Evolutionary conservation across 768 basidiomycete genomes (phyloP).

Genomic region (Leccinum boreale): DNA sequence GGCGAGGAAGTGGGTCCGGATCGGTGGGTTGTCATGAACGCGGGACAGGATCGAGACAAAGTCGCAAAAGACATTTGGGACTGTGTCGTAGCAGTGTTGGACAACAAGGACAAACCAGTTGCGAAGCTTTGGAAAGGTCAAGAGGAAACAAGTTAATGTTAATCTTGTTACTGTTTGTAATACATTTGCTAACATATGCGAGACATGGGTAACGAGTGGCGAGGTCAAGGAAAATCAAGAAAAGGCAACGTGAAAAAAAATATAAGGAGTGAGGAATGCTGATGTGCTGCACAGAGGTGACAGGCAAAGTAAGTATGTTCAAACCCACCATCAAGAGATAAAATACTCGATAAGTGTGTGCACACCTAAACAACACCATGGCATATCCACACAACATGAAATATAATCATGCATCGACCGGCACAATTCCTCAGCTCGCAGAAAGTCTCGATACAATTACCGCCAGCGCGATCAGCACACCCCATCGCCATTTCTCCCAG

Average conservation of each 20-base stretch:
- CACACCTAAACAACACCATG: slow-evolving; percentile 21
- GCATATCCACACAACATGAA: slow-evolving; percentile 16
- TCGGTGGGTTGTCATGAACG: slow-evolving; percentile 61
- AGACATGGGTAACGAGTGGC: slow-evolving; percentile 20
- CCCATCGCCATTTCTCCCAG: slow-evolving; percentile 86
- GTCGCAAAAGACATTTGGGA: slow-evolving; percentile 59
- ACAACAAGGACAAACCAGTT: slow-evolving; percentile 40
- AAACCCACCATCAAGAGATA: slow-evolving; percentile 12
- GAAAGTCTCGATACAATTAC: slow-evolving; percentile 77
- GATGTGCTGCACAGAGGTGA: slow-evolving; percentile 6
- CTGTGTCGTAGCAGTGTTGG: slow-evolving; percentile 40
- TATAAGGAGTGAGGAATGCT: slow-evolving; percentile 10
- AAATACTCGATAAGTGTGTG: slow-evolving; percentile 13
- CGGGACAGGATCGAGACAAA: slow-evolving; percentile 44
- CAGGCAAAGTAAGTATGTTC: slow-evolving; percentile 12
- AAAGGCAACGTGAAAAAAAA: slow-evolving; percentile 4
- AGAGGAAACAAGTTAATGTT: slow-evolving; percentile 3
- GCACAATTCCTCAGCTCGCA: slow-evolving; percentile 35
- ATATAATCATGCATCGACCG: slow-evolving; percentile 1
- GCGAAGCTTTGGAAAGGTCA: slow-evolving; percentile 46
- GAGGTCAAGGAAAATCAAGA: slow-evolving; percentile 8
- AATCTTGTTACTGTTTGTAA: slow-evolving; percentile 12
- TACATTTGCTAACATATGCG: slow-evolving; percentile 26
- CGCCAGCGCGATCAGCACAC: slow-evolving; percentile 71
- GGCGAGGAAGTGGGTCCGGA: slow-evolving; percentile 45